Evolutionary conservation across 2,329 filamentous ascomycete genomes (phyloP).

Genomic region (Exophiala xenobiotica): DNA sequence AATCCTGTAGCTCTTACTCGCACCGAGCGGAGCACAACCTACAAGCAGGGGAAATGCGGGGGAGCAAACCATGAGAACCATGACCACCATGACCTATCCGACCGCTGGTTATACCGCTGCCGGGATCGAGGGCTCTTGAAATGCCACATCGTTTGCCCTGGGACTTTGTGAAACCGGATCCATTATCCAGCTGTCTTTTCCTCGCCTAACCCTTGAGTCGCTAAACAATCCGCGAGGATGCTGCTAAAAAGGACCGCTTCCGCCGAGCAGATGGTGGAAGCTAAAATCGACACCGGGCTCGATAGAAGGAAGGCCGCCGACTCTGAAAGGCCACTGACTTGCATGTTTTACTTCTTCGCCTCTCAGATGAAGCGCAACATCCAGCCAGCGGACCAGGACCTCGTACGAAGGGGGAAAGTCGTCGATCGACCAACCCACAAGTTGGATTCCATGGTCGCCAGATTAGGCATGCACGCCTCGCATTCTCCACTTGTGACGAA

Average conservation of each 20-base stretch:
- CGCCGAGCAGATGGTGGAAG: too few species aligned
- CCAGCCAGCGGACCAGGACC: conserved; percentile 20
- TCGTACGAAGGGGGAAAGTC: conserved; percentile 17
- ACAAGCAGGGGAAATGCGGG: not conserved
- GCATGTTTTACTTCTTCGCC: conserved; percentile 34
- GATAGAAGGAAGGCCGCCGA: conserved; percentile 7
- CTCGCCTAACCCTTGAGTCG: too few species aligned
- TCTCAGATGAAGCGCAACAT: conserved; percentile 33
- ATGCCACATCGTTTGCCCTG: too few species aligned
- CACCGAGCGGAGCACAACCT: too few species aligned
- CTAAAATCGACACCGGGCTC: not conserved
- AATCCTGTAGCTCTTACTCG: too few species aligned
- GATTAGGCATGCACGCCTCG: conserved; percentile 30
- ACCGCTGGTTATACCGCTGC: too few species aligned
- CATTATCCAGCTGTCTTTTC: too few species aligned
- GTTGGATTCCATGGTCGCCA: conserved; percentile 31
- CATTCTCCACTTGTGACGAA: conserved; percentile 31
- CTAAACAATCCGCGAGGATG: too few species aligned
- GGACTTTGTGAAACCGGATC: too few species aligned
- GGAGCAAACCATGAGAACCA: not conserved
- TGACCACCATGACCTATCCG: too few species aligned
- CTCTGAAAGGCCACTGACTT: conserved; percentile 24
- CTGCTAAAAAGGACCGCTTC: not conserved
- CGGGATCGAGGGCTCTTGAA: too few species aligned
- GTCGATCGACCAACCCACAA: conserved; percentile 23